Evolutionary conservation across 2,329 filamentous ascomycete genomes (phyloP).

Genomic region (Emmonsiellopsis sp.): DNA sequence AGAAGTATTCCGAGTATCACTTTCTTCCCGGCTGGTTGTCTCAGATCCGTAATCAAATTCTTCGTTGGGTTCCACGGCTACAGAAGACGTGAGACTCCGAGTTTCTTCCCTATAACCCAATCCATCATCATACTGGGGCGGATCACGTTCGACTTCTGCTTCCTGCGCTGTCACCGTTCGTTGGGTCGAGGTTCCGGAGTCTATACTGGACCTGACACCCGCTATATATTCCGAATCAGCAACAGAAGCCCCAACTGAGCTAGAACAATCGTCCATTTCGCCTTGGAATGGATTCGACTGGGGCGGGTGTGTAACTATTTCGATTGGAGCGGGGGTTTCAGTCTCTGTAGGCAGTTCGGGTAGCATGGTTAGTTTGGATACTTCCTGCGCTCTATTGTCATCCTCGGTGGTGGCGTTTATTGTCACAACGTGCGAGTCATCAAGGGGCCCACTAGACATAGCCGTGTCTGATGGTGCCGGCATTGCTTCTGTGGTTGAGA

Average conservation of each 20-base stretch:
- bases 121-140: background rate
- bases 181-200: background rate
- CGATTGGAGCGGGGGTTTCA: background rate
- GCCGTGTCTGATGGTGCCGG: background rate
- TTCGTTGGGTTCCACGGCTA: constrained; percentile 19
- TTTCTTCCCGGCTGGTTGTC: constrained; percentile 1
- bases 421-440: background rate
- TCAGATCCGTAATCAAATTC: constrained; percentile 12
- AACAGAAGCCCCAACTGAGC: constrained; percentile 47
- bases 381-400: background rate
- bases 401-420: background rate
- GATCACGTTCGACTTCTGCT: background rate
- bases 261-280: background rate
- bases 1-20: no score
- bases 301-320: background rate
- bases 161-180: background rate
- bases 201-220: background rate
- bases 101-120: constrained; percentile 7
- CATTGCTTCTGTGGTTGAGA: background rate
- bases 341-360: background rate
- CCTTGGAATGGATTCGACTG: background rate
- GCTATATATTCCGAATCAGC: constrained; percentile 26
- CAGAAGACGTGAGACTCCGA: constrained; percentile 21
- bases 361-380: background rate
- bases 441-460: background rate